Base-by-base conservation (phyloP, 768 basidiomycete genomes). In the Rickenella mellea region DNA sequence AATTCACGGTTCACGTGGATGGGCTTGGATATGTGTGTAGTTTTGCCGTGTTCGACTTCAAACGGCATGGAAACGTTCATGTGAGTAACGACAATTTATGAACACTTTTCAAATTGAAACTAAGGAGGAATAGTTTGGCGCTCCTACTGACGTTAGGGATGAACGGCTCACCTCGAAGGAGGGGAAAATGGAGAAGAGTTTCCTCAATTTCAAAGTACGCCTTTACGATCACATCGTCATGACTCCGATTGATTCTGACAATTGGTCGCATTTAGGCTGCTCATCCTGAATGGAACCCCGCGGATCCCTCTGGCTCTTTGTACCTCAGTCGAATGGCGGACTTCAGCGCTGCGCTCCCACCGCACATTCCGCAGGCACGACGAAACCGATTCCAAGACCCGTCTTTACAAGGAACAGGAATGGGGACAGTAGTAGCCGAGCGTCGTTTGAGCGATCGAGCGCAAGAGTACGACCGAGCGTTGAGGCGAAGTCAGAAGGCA, bases 101-200 rank as follows among this genome's bases (percentile, higher is more conserved):
- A 17, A n/a, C n/a, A 5, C 29, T 24, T 36, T 36, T 19, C 32
- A 29, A 4, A n/a, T 30, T 39, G 28, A 10, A 47, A 22, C 33
- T 27, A 35, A n/a, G 14, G 15, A 27, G 24, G 14, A 6, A 14
- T 40, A 89, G 84, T 92, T 89, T 52, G 90, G 90, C n/a, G 91
- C 88, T 9, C 88, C 89, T 1, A 70, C 76, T 3, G 63, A 68
- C 28, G 74, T 71, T 6, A 66, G 69, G 10, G 84, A 90, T 49
- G 78, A 79, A 51, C 77, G 77, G 45, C 81, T 85, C 70, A 70
- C 85, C 53, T 88, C 86, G 4, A 87, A 86, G 47, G 85, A 94
- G 51, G 89, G 89, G 27, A 99, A 99, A 73, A 97, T 99, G 93
- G 96, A 99, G 70, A 96, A 98, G 67, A 89, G 85, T 59, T 88